Base-by-base conservation (phyloP, 768 basidiomycete genomes). In the Psilocybe sp. region DNA sequence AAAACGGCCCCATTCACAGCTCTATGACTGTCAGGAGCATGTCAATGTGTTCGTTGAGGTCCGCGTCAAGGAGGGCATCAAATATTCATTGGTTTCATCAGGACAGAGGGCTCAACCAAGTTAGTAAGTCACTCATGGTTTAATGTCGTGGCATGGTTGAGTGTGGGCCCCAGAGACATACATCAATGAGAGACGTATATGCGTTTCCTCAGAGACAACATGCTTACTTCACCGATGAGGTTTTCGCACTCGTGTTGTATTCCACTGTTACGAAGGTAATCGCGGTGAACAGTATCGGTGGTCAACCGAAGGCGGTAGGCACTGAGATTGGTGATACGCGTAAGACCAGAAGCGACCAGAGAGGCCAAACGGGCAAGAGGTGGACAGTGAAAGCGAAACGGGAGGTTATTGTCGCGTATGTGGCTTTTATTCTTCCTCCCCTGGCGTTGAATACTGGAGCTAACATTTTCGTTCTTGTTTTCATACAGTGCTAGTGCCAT, bases 221-320 rank as follows among this genome's bases (percentile, higher is more conserved):
- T 88, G 87, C 58, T 71, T 88, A 87, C 58, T 71, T 88, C 32
- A 84, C 85, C 0, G 64, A 72, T 0, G 70, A 79, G 0, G 84
- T 85, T 20, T 69, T 86, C 18, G 69, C 72, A 2, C 69, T 89
- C 39, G 73, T 76, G 5, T 72, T 78, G 7, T 62, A 73, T 42
- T 78, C 79, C 0, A 71, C 71, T 2, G 82, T 78, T 8, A 84
- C 82, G 4, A 76, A 69, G 33, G 65, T 88, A 20, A 39, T 84
- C 1, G 79, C 84, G 38, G 69, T 69, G 43, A 61, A 59, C 9
- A 58, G 47, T 9, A 63, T 56, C 1, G 62, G 59, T 14, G 23
- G 23, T 4, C 60, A 58, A 0, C 67, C 75, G 1, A 76, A 72
- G 15, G 80, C 81, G 1, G 68, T 73, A n/a, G 83, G 79, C 2